Evolutionary conservation across 202 grass and related monocot genomes (phyloP).

Genomic region (Zoysia matrella): DNA sequence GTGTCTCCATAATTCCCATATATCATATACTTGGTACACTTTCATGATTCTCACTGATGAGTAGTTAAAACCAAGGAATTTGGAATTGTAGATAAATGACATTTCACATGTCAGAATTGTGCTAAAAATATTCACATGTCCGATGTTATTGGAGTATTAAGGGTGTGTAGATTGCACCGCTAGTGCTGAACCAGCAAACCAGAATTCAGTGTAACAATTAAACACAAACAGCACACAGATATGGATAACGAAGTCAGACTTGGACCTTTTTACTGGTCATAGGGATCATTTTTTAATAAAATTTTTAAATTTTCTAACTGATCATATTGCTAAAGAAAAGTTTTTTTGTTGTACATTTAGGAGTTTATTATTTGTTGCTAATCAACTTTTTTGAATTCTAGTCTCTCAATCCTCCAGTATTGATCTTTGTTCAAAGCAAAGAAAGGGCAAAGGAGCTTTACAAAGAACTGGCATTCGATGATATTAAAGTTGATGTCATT

Average conservation of each 20-base stretch:
- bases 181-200: background rate
- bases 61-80: background rate
- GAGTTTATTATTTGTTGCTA: background rate
- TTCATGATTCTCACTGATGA: background rate
- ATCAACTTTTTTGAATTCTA: conserved; percentile 42
- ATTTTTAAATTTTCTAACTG: background rate
- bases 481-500: conserved; percentile 83
- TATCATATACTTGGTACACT: background rate
- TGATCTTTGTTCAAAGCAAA: conserved; percentile 99
- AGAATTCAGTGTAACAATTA: background rate
- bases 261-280: background rate
- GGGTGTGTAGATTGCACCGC: background rate
- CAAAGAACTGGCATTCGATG: conserved; percentile 88
- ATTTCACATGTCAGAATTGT: background rate
- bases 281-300: background rate
- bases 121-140: no score
- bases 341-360: background rate
- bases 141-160: conserved; percentile 1
- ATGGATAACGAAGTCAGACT: background rate
- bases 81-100: conserved; percentile 5
- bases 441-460: conserved; percentile 96
- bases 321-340: background rate
- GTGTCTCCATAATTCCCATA: conserved; percentile 12
- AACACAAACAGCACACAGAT: background rate
- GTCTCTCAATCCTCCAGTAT: conserved; percentile 83